A percentile compares a stretch with the other conserved stretches of the same genome.
Evolutionary conservation across 192 early-diverging fungal genomes (phyloP).

Genomic region (Piromyces sp.): DNA sequence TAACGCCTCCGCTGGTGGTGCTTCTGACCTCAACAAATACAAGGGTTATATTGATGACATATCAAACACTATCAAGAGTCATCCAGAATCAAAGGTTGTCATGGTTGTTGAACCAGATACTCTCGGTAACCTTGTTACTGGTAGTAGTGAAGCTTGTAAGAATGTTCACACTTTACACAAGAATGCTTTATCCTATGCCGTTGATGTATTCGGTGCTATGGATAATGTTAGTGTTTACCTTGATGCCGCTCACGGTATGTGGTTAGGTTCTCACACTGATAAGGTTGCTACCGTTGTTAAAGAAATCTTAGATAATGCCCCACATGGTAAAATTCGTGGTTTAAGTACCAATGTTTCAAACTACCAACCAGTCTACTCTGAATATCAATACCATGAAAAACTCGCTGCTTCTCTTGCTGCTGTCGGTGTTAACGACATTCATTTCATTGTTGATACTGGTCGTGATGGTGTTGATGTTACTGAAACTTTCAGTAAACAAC

Average conservation of each 20-base stretch:
- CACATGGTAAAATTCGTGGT: too few species aligned
- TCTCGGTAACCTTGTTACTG: too few species aligned
- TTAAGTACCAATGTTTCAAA: background rate
- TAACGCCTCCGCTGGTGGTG: background rate
- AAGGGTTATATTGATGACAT: background rate
- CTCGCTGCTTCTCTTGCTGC: background rate
- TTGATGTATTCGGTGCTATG: background rate
- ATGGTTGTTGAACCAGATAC: too few species aligned
- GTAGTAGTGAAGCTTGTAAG: too few species aligned
- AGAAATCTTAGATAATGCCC: background rate
- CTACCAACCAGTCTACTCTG: background rate
- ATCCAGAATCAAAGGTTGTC: too few species aligned
- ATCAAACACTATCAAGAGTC: too few species aligned
- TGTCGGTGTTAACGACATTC: background rate
- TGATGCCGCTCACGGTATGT: constrained; percentile 24
- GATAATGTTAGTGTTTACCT: constrained; percentile 15
- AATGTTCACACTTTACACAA: background rate
- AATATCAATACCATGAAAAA: background rate
- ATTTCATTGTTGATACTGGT: too few species aligned
- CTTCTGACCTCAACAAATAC: background rate
- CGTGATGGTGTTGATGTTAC: too few species aligned
- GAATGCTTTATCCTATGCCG: background rate
- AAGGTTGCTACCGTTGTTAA: background rate
- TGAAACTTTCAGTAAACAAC: too few species aligned
- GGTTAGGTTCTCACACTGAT: constrained; percentile 7